These are phyloP conservation scores for Kockiozyma suomiensis DNA, from an alignment of 805 yeast species.

Conservation along the genomic window DNA sequence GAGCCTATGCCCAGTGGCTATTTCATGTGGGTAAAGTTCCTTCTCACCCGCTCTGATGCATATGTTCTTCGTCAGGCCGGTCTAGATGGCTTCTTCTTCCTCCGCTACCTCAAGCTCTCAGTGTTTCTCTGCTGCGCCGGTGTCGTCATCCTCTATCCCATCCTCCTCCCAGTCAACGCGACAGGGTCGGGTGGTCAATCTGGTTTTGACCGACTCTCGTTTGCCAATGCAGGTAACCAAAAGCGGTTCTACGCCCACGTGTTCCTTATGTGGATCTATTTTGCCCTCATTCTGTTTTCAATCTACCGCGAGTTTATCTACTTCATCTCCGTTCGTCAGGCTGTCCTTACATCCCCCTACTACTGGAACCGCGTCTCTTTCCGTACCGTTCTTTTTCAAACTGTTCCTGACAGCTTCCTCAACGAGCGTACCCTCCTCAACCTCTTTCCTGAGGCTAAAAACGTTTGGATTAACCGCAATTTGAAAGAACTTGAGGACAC, in stretches of 20 bases:
- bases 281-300: conserved; percentile 67
- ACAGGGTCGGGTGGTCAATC: conserved; percentile 54
- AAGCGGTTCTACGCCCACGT: conserved; percentile 85
- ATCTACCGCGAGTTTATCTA: conserved; percentile 81
- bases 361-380: conserved; percentile 75
- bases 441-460: conserved; percentile 78
- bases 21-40: conserved; percentile 66
- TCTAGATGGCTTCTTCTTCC: conserved; percentile 89
- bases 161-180: conserved; percentile 84
- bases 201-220: conserved; percentile 78
- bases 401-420: conserved; percentile 74
- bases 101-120: conserved; percentile 70
- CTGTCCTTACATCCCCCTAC: conserved; percentile 76
- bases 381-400: conserved; percentile 80
- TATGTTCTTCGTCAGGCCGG: conserved; percentile 86
- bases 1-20: conserved; percentile 72
- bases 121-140: conserved; percentile 58
- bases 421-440: conserved; percentile 72
- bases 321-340: conserved; percentile 74
- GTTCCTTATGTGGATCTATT: conserved; percentile 76
- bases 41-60: conserved; percentile 67
- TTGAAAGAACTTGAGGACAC: conserved; percentile 55
- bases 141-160: conserved; percentile 57
- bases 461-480: conserved; percentile 78
- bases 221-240: conserved; percentile 68